Evolutionary conservation across 106 monocot genomes (phyloP).

Genomic region (Agapanthus africanus): DNA sequence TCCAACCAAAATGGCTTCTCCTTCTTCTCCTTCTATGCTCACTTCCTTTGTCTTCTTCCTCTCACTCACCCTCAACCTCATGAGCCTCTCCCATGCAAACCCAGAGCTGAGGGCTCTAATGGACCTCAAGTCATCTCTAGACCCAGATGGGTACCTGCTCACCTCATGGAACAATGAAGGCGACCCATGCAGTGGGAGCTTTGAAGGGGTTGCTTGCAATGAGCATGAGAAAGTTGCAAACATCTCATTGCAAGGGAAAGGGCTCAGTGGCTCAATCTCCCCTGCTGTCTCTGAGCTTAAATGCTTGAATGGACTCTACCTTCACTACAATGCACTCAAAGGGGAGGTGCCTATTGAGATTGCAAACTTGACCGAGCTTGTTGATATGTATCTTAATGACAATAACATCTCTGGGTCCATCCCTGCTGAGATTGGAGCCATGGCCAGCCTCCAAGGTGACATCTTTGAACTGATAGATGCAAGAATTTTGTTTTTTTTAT

Average conservation of each 20-base stretch:
- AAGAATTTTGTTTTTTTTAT: too few species aligned
- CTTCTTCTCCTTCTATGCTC: not conserved
- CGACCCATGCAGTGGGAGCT: conserved; percentile 59
- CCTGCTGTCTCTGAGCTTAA: conserved; percentile 40
- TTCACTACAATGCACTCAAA: conserved; percentile 56
- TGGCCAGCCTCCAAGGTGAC: conserved; percentile 80
- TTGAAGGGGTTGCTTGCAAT: conserved; percentile 80
- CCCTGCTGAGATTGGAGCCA: conserved; percentile 46
- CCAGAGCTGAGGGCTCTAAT: conserved; percentile 53
- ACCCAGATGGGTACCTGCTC: conserved; percentile 47
- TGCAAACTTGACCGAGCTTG: conserved; percentile 35
- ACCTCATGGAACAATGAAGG: conserved; percentile 49
- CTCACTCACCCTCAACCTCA: conserved; percentile 3
- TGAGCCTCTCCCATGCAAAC: not conserved
- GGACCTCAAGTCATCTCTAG: conserved; percentile 58
- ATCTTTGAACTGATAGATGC: not conserved
- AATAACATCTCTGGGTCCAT: conserved; percentile 67
- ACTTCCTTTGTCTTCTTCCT: conserved; percentile 3
- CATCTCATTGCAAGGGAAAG: conserved; percentile 80
- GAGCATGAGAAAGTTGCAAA: conserved; percentile 52
- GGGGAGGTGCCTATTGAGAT: conserved; percentile 63
- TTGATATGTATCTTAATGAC: conserved; percentile 70
- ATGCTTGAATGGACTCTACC: conserved; percentile 47
- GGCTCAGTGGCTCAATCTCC: conserved; percentile 48
- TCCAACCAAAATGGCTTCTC: conserved; percentile 15